These are phyloP conservation scores for Boletus reticulatus DNA, from an alignment of 768 basidiomycete species.

Conservation along the genomic window DNA sequence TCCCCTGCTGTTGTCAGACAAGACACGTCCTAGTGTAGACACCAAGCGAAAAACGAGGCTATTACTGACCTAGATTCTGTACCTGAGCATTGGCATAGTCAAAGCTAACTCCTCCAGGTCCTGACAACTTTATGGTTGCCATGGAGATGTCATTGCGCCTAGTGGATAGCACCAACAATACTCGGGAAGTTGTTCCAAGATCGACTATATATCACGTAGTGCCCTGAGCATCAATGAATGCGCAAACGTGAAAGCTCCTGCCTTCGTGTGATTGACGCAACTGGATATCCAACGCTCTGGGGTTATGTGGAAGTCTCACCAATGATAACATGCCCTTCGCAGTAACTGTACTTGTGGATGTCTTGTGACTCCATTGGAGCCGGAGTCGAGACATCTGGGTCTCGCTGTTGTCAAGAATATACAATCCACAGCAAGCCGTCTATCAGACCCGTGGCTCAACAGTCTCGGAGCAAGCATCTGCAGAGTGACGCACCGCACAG, in stretches of 20 bases:
- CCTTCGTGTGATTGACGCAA: conserved; percentile 53
- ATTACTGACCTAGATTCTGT: conserved; percentile 33
- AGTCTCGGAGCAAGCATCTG: background rate
- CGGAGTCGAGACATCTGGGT: conserved; percentile 60
- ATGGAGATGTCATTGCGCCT: conserved; percentile 66
- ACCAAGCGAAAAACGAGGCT: conserved; percentile 9
- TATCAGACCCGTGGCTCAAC: conserved; percentile 1
- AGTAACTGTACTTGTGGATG: conserved; percentile 18
- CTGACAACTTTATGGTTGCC: conserved; percentile 51
- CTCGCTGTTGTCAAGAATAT: conserved; percentile 65
- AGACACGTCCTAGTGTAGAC: conserved; percentile 1
- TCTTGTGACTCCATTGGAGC: conserved; percentile 61
- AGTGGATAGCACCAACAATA: conserved; percentile 58
- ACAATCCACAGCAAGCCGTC: conserved; percentile 71
- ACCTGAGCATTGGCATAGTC: conserved; percentile 40
- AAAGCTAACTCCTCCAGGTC: conserved; percentile 54
- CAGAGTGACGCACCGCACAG: conserved; percentile 60
- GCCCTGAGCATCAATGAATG: background rate
- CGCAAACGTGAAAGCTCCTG: conserved; percentile 20
- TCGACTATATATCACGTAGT: conserved; percentile 46
- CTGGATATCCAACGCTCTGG: conserved; percentile 58
- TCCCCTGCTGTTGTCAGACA: conserved; percentile 17
- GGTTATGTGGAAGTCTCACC: conserved; percentile 63
- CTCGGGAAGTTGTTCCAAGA: conserved; percentile 54
- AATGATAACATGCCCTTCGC: conserved; percentile 36